Evolutionary conservation across 2,329 filamentous ascomycete species (phyloP), one percentile per base, ranked within the genome.

Genomic region (Aspergillaceae sp.): DNA sequence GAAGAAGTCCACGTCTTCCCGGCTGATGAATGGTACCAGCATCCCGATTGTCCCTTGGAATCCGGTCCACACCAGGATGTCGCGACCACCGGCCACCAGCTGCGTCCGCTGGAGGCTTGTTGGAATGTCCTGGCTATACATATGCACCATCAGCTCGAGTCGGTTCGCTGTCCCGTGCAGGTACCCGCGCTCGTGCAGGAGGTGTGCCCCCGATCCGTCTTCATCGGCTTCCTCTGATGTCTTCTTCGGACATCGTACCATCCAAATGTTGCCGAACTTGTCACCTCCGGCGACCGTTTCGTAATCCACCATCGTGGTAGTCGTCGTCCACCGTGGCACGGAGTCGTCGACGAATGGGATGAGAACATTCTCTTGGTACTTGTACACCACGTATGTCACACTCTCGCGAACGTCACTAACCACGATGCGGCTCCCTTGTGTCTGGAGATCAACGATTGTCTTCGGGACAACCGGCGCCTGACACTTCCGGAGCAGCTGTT

Each of bases 1-100:
- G 79, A 98, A 98, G 71, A 98, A 97, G 66, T 97, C 92, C 42
- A 94, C 87, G 59, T 97, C 91, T 62, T 97, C 90, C 34, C 94
- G 85, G 51, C 83, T 85, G 41, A 89, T 74, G 62, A 99, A 97
- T 0, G 94, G 92, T 41, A 98, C 85, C 41, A 98, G 77, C 44
- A 95, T 87, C 42, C 91, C 92, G 35, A 99, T 80, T 0, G 92
- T 97, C 42, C 92, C 94, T 68, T 96, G 91, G 11, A 98, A 74
- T 19, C 94, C 94, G 53, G 85, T 86, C 92, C 92, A 98, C 44
- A 98, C 76, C 2, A 98, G 72, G 36, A 97, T 81, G 52, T 96
- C 89, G 54, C 91, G 85, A 3, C 92, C 92, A 57, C 92, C 92
- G 19, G 92, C 86, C 3, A 97, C 86, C 6, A 98, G 76, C 50